Evolutionary conservation across 2,329 filamentous ascomycete species (phyloP), one percentile per base, ranked within the genome.

Genomic region (Didymella exigua): DNA sequence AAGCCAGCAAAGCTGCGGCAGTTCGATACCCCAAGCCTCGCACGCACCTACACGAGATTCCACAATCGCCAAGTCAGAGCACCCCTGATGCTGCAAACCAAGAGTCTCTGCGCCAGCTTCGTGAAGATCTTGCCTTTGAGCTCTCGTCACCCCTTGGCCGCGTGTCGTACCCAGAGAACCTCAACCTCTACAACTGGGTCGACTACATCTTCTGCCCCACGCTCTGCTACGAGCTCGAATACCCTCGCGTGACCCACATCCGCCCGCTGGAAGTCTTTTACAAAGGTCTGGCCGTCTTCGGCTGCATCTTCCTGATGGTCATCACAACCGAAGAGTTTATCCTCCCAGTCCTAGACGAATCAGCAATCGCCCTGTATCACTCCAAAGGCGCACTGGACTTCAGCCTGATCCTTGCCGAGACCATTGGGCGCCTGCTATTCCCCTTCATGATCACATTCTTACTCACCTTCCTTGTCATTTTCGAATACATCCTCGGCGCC

Each of bases 391-490:
- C 80, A 24, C 77, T 83, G 1, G 95, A 98, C 59, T 86, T 85
- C 51, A 81, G 86, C 2, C 84, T 99, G 56, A 87, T 97, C 62
- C 82, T 99, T 21, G 86, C 90, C 24, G 95, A 98, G 80, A 92
- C 90, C 13, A 93, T 96, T 70, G 93, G 89, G 53, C 87, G 90
- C 81, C 85, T 99, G 16, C 84, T 99, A 19, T 98, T 97, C 76
- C 95, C 95, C 3, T 99, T 98, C 76, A 97, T 97, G 91, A 83
- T 98, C 58, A 96, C 89, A 4, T 96, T 98, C 74, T 81, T 98
- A 4, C 86, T 98, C 42, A 93, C 98, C 50, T 99, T 99, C 79
- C 86, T 99, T 54, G 92, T 97, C 75, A 98, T 98, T 68, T 99
- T 98, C 75, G 95, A 99, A 75, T 99, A 98, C 75, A 84, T 96